Percentiles rank a stretch among this genome's conserved stretches.
These are phyloP conservation scores for Yamadazyma dendronema DNA, from an alignment of 1,139 yeast genomes.

Conservation along the genomic window DNA sequence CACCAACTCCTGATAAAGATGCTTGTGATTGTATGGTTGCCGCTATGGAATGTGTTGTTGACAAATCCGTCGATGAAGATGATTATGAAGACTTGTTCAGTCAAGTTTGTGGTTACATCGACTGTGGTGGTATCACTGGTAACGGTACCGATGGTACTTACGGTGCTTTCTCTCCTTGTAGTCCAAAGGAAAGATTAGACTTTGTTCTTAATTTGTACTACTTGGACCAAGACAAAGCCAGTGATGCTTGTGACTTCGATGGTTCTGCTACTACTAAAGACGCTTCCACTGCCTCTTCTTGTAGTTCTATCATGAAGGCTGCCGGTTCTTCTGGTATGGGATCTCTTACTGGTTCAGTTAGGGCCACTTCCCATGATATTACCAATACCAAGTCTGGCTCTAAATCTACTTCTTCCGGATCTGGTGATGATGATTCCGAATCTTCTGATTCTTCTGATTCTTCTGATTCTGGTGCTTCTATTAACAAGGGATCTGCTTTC, in stretches of 20 bases:
- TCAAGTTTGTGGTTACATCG: slow-evolving; percentile 31
- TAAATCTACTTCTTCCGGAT: slow-evolving; percentile 13
- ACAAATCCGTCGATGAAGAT: slow-evolving; percentile 25
- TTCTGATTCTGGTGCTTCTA: slow-evolving; percentile 18
- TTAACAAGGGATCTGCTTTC: slow-evolving; percentile 9
- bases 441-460: slow-evolving; percentile 20
- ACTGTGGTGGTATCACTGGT: slow-evolving; percentile 37
- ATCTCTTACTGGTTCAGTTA: slow-evolving; percentile 24
- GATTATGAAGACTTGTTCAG: slow-evolving; percentile 38
- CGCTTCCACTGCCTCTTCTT: slow-evolving; percentile 29
- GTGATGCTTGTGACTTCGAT: slow-evolving; percentile 39
- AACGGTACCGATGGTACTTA: slow-evolving; percentile 39
- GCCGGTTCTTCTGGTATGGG: slow-evolving; percentile 26
- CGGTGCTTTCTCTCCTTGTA: slow-evolving; percentile 43
- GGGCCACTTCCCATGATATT: slow-evolving; percentile 19
- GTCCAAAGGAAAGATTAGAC: slow-evolving; percentile 38
- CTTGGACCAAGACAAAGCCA: slow-evolving; percentile 24
- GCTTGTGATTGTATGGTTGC: slow-evolving; percentile 38
- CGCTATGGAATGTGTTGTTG: slow-evolving; percentile 38
- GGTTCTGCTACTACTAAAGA: slow-evolving; percentile 40
- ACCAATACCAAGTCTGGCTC: slow-evolving; percentile 17
- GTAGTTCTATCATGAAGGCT: slow-evolving; percentile 30
- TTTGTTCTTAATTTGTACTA: slow-evolving; percentile 43
- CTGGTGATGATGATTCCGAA: slow-evolving; percentile 17
- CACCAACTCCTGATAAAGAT: slow-evolving; percentile 44